Percentiles rank a stretch among this genome's conserved stretches.
Evolutionary conservation across 257 asterid species (phyloP).

Genomic region (Solanum piurae): DNA sequence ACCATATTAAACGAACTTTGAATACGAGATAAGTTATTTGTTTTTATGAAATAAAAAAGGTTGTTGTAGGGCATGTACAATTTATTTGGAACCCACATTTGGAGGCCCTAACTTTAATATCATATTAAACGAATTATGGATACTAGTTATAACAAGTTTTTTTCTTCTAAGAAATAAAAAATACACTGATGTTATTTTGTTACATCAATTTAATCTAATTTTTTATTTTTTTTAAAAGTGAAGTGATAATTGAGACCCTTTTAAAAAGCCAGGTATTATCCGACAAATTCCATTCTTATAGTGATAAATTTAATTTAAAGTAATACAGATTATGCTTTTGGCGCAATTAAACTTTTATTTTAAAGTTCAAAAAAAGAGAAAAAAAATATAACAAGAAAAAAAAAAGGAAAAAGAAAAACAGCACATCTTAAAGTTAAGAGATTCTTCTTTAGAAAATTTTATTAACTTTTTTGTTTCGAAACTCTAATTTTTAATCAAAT

Average conservation of each 20-base stretch:
- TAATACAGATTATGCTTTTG: constrained; percentile 26
- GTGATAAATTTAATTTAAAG: constrained; percentile 32
- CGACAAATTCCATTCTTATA: constrained; percentile 45
- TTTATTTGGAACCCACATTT: background rate
- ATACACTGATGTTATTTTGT: background rate
- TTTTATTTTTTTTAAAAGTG: no score
- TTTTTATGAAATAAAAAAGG: no score
- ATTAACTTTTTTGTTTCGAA: background rate
- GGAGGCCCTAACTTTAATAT: background rate
- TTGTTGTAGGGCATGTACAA: background rate
- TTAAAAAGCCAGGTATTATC: constrained; percentile 15
- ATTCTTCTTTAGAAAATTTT: constrained; percentile 15
- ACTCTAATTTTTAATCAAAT: background rate
- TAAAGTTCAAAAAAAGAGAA: background rate
- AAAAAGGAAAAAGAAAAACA: background rate
- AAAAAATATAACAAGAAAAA: background rate
- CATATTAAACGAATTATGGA: background rate
- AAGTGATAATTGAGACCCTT: background rate
- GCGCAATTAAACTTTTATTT: background rate
- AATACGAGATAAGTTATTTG: no score
- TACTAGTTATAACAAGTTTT: no score
- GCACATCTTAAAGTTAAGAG: constrained; percentile 19
- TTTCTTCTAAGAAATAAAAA: background rate
- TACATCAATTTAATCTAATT: background rate
- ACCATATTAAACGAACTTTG: background rate